Evolutionary conservation across 1,139 yeast species (phyloP).

Genomic region (Protomyces gravidus): DNA sequence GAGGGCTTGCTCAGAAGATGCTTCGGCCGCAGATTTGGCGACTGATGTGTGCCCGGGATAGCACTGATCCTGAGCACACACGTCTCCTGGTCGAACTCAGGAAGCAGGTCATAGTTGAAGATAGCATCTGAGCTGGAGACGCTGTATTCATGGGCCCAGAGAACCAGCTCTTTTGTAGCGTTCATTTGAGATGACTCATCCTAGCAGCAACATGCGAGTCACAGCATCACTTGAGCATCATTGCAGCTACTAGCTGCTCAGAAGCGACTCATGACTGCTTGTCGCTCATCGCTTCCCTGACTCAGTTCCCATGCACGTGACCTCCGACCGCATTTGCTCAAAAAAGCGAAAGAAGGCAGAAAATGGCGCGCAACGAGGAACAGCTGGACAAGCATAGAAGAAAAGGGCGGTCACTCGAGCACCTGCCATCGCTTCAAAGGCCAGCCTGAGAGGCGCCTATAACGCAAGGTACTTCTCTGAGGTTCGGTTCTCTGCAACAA

Average conservation of each 20-base stretch:
- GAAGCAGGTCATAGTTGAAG: constrained; percentile 55
- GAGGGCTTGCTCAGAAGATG: neutral
- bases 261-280: too few species aligned
- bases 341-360: too few species aligned
- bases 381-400: too few species aligned
- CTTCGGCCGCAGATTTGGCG: constrained; percentile 9
- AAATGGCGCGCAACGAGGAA: too few species aligned
- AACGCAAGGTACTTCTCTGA: too few species aligned
- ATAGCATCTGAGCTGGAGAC: constrained; percentile 57
- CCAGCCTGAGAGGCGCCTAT: neutral
- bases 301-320: too few species aligned
- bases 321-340: too few species aligned
- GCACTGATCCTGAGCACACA: constrained; percentile 7
- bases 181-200: constrained; percentile 33
- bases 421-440: neutral
- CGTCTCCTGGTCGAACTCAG: constrained; percentile 45
- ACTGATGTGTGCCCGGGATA: neutral
- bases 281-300: too few species aligned
- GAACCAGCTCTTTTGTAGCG: constrained; percentile 43
- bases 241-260: too few species aligned
- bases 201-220: too few species aligned
- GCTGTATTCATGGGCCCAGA: constrained; percentile 72
- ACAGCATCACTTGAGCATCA: too few species aligned
- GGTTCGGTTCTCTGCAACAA: neutral
- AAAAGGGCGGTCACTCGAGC: too few species aligned